These are phyloP conservation scores for Entoloma clypeatum DNA, from an alignment of 1,284 basidiomycete species.

Conservation along the genomic window DNA sequence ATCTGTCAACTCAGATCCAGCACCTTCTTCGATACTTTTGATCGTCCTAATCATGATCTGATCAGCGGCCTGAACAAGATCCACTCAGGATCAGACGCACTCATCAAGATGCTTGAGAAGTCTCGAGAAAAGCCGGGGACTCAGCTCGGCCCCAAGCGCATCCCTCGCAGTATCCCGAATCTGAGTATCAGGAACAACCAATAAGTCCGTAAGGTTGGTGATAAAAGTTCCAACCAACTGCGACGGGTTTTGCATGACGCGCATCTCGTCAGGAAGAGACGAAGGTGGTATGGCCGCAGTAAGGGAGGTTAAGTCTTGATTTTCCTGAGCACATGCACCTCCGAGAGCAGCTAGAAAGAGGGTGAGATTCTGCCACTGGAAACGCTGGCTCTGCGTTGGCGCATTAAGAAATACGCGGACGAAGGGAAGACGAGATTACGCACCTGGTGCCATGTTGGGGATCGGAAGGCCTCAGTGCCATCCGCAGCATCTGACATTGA, in stretches of 20 bases:
- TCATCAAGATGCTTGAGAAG: conserved; percentile 71
- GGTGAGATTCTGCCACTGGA: conserved; percentile 87
- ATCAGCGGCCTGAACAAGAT: not conserved
- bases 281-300: conserved; percentile 54
- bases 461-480: conserved; percentile 13
- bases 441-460: conserved; percentile 24
- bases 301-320: conserved; percentile 46
- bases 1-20: conserved; percentile 41
- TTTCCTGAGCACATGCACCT: conserved; percentile 59
- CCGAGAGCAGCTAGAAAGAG: conserved; percentile 78
- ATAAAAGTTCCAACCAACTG: conserved; percentile 64
- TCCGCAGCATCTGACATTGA: conserved; percentile 22
- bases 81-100: conserved; percentile 42
- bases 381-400: conserved; percentile 60
- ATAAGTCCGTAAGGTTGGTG: conserved; percentile 63
- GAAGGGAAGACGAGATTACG: not conserved
- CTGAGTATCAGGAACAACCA: conserved; percentile 59
- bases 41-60: conserved; percentile 23
- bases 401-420: not conserved
- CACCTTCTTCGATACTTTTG: conserved; percentile 26
- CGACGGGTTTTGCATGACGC: conserved; percentile 54
- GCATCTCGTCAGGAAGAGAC: conserved; percentile 68
- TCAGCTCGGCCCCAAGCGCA: conserved; percentile 76
- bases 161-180: conserved; percentile 77
- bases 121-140: conserved; percentile 60